Conservation (phyloP, 805 yeast genomes). For the Saccharomycopsis capsularis region DNA sequence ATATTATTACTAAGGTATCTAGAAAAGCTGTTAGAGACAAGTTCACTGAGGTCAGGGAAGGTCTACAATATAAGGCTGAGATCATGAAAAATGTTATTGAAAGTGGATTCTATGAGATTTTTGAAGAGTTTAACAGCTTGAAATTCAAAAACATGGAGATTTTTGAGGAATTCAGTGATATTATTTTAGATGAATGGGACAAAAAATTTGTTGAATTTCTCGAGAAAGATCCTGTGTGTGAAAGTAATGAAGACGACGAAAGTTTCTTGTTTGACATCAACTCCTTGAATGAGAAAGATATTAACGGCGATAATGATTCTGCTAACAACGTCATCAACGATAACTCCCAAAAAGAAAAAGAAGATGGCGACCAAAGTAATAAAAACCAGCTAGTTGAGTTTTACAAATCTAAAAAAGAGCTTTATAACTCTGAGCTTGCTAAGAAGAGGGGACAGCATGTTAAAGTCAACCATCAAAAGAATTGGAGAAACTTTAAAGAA, state of each 20-base stretch:
- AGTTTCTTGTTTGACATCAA: slow-evolving; percentile 16
- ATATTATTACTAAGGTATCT: slow-evolving; percentile 34
- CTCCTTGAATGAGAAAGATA: not conserved
- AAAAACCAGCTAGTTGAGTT: slow-evolving; percentile 12
- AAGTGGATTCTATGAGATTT: slow-evolving; percentile 26
- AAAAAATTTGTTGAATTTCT: slow-evolving; percentile 13
- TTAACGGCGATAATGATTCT: not conserved
- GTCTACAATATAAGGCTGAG: slow-evolving; percentile 29
- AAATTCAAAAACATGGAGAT: slow-evolving; percentile 51
- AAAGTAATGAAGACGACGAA: slow-evolving; percentile 4
- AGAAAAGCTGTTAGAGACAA: slow-evolving; percentile 43
- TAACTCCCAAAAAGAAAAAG: no score
- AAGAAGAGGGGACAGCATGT: slow-evolving; percentile 1
- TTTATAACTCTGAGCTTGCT: slow-evolving; percentile 27
- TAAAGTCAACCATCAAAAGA: slow-evolving; percentile 13
- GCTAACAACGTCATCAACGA: not conserved
- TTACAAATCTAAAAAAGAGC: slow-evolving; percentile 28
- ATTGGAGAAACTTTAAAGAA: slow-evolving; percentile 19
- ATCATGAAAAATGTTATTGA: slow-evolving; percentile 23
- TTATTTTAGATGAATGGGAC: slow-evolving; percentile 48
- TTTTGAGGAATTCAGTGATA: slow-evolving; percentile 68
- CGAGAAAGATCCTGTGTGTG: not conserved
- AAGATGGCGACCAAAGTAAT: no score
- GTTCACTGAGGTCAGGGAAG: slow-evolving; percentile 30
- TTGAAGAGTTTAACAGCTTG: slow-evolving; percentile 31